A percentile compares a stretch with the other conserved stretches of the same genome.
Conservation (phyloP, 2,329 filamentous ascomycete species). For the Colletotrichum abscissum region DNA sequence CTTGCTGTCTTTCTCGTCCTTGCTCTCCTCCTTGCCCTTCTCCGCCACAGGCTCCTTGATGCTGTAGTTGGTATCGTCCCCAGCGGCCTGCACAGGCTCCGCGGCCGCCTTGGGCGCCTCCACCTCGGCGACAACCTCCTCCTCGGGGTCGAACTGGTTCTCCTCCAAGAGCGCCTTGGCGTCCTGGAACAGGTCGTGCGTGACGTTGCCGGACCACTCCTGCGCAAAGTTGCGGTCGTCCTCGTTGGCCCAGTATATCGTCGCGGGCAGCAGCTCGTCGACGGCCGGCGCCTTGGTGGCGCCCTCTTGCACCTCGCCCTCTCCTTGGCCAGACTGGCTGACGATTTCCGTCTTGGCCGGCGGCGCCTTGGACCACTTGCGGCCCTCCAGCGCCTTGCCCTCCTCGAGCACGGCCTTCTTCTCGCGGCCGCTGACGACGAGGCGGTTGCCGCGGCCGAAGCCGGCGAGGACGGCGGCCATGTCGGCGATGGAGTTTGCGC, state of each 20-base stretch:
- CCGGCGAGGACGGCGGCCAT: slow-evolving; percentile 69
- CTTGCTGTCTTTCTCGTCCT: slow-evolving; percentile 15
- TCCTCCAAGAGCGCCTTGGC: neutral
- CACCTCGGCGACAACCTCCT: slow-evolving; percentile 8
- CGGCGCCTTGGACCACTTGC: slow-evolving; percentile 29
- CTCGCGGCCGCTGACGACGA: slow-evolving; percentile 43
- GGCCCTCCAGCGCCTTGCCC: slow-evolving; percentile 10
- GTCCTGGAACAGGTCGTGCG: slow-evolving; percentile 53
- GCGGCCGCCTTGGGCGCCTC: slow-evolving; percentile 29
- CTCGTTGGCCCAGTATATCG: slow-evolving; percentile 63
- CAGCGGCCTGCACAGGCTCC: slow-evolving; percentile 1
- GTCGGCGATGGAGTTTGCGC: slow-evolving; percentile 71
- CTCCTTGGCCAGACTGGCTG: slow-evolving; percentile 27
- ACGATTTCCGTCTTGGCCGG: neutral
- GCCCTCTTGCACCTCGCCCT: slow-evolving; percentile 16
- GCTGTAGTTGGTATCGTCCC: neutral
- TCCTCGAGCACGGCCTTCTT: slow-evolving; percentile 25
- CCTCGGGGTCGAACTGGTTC: slow-evolving; percentile 4
- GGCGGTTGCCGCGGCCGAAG: slow-evolving; percentile 61
- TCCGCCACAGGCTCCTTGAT: slow-evolving; percentile 41
- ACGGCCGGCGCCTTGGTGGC: neutral
- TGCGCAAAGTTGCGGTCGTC: slow-evolving; percentile 59
- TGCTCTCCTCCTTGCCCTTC: slow-evolving; percentile 2
- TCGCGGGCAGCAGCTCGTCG: slow-evolving; percentile 52
- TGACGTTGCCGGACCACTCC: slow-evolving; percentile 64